phyloP scores from a whole-genome alignment of 1,284 basidiomycete species.

The Mycosarcoma mackinlayi region DNA sequence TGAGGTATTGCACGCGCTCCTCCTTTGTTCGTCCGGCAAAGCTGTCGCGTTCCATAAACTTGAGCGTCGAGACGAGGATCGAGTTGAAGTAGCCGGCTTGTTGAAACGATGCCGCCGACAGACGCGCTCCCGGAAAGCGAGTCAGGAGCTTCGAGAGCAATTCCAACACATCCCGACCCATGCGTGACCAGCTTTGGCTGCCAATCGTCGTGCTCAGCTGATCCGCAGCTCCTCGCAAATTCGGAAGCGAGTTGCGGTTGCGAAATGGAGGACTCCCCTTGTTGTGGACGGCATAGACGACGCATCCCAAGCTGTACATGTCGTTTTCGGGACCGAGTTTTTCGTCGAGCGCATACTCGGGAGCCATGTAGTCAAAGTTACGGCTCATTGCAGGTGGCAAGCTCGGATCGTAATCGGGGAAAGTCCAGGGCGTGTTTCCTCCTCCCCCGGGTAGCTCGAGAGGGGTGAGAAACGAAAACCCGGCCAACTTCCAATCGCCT shows the following conservation, averaged over 20 bases:
- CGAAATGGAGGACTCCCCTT: conserved; percentile 88
- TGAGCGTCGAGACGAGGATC: conserved; percentile 94
- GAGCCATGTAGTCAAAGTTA: conserved; percentile 93
- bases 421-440: conserved; percentile 82
- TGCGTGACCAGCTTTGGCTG: conserved; percentile 46
- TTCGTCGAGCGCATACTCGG: conserved; percentile 93
- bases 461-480: conserved; percentile 83
- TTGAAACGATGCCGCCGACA: conserved; percentile 81
- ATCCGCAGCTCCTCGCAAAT: conserved; percentile 82
- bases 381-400: conserved; percentile 85
- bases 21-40: conserved; percentile 93
- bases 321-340: conserved; percentile 83
- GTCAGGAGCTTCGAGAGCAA: conserved; percentile 71
- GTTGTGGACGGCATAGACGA: conserved; percentile 82
- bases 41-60: conserved; percentile 93
- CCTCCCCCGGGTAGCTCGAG: conserved; percentile 77
- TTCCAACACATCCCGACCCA: conserved; percentile 58
- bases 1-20: conserved; percentile 91
- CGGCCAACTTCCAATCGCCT: conserved; percentile 98
- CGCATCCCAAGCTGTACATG: conserved; percentile 91
- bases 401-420: conserved; percentile 85
- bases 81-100: conserved; percentile 89
- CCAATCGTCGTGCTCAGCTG: conserved; percentile 42
- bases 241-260: conserved; percentile 84
- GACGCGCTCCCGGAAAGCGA: conserved; percentile 78